Evolutionary conservation across 805 yeast species (phyloP), one percentile per base, ranked within the genome.

Genomic region (Yamadazyma scolyti): DNA sequence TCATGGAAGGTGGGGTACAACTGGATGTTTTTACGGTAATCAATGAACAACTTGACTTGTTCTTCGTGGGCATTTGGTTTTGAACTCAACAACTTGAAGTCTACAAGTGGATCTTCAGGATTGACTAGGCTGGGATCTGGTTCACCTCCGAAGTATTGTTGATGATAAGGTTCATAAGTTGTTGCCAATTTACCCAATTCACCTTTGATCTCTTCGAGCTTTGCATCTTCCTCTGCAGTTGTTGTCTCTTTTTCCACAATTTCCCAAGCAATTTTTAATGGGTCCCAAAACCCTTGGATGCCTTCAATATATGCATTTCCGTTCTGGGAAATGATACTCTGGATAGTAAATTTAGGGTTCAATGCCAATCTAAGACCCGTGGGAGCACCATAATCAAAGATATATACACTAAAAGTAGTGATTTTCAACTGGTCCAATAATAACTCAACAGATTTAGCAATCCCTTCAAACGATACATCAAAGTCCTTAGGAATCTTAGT

Each of bases 311-410:
- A 67, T 13, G 70, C 70, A 45, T 65, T 68, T 7, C 72, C 72
- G 36, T 65, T 67, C 46, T 67, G 73, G 8, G 56, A 25, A 30
- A 68, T 45, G 22, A 67, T 39, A 4, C 55, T 66, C 4, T 43
- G 29, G 11, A 65, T 47, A 6, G 39, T 33, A 4, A 43, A 36
- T 2, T 69, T 66, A 5, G 46, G 31, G 17, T 43, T 50, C 32
- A 64, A 39, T 4, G 68, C 66, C 16, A 67, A 37, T 30, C 71
- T 52, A 22, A 54, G 48, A 0, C 62, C 72, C 6, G 56, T 54
- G 7, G 73, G 73, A 7, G 71, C 56, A 23, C 73, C 73, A 37
- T 67, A 67, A 40, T 67, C 73, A 39, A 67, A 66, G 14, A 65
- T 39, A 39, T 62, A 67, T 13, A 65, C 37, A 10, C 50, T 43